phyloP scores from a whole-genome alignment of 2,329 filamentous ascomycete species.

The Aureobasidium sp. region DNA sequence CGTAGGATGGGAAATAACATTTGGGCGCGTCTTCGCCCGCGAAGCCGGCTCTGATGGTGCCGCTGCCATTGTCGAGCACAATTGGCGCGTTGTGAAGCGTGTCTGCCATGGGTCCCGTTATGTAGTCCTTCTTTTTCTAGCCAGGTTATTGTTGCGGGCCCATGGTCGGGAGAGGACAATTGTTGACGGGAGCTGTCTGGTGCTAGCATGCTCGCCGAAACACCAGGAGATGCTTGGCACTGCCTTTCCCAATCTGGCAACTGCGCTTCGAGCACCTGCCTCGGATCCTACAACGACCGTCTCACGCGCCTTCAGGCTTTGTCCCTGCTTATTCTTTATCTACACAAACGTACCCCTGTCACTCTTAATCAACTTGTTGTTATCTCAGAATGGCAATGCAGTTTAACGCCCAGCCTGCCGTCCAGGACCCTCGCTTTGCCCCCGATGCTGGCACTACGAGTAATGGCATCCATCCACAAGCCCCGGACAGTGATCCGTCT shows the following conservation, averaged over 20 bases:
- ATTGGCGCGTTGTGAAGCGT: slow-evolving; percentile 90
- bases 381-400: not conserved
- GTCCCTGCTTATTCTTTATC: not conserved
- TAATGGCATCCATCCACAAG: not conserved
- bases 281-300: not conserved
- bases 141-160: not conserved
- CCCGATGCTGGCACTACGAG: not conserved
- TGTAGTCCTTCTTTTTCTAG: not conserved
- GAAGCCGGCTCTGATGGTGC: slow-evolving; percentile 94
- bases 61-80: slow-evolving; percentile 97
- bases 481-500: not conserved
- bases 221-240: not conserved
- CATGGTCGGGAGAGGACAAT: not conserved
- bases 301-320: not conserved
- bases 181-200: not conserved
- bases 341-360: not conserved
- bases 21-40: slow-evolving; percentile 93
- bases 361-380: not conserved
- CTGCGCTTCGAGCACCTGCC: not conserved
- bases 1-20: slow-evolving; percentile 95
- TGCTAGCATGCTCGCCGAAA: slow-evolving; percentile 4
- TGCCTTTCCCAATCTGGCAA: not conserved
- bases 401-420: not conserved
- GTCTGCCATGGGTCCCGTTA: slow-evolving; percentile 50
- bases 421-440: not conserved